Evolutionary conservation across 306 rosid genomes (phyloP).

Genomic region (Arachis stenosperma): DNA sequence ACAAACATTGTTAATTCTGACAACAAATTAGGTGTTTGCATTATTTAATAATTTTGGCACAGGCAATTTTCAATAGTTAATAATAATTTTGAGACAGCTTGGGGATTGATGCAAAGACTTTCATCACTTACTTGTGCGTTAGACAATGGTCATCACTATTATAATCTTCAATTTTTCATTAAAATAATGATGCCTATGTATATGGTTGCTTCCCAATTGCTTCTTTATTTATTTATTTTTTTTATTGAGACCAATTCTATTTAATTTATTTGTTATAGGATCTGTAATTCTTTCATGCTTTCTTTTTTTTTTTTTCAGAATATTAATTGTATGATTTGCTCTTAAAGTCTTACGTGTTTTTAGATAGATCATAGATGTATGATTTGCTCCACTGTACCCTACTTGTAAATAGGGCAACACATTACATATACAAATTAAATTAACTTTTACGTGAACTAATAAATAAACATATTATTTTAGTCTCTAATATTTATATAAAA

Average conservation of each 20-base stretch:
- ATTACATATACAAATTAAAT: not conserved
- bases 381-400: not conserved
- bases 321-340: not conserved
- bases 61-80: slow-evolving; percentile 15
- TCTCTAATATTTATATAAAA: too few species aligned
- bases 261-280: slow-evolving; percentile 8
- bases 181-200: not conserved
- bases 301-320: not conserved
- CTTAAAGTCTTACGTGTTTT: not conserved
- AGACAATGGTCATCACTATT: slow-evolving; percentile 11
- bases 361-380: not conserved
- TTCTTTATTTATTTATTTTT: not conserved
- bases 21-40: not conserved
- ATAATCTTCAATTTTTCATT: not conserved
- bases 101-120: slow-evolving; percentile 35
- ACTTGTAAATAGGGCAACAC: not conserved
- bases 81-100: not conserved
- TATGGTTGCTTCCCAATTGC: not conserved
- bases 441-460: too few species aligned
- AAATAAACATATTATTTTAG: too few species aligned
- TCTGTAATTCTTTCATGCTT: not conserved
- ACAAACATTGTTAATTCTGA: slow-evolving; percentile 13
- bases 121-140: slow-evolving; percentile 31
- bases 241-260: not conserved
- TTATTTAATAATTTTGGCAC: not conserved